Evolutionary conservation across 2,329 filamentous ascomycete species (phyloP), one percentile per base, ranked within the genome.

Genomic region (Fusarium zealandicum): DNA sequence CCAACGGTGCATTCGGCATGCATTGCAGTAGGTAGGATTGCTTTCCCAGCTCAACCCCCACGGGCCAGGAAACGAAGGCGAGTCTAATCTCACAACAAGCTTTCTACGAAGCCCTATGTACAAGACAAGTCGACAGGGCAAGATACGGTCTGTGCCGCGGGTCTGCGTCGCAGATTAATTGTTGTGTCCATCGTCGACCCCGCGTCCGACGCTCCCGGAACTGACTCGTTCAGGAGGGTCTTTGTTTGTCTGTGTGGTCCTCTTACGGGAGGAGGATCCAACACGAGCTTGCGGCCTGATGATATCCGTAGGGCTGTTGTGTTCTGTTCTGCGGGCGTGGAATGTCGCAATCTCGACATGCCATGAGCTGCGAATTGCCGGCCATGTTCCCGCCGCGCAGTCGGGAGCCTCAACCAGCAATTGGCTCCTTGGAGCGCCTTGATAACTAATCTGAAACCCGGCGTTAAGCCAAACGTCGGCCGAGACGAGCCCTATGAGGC

Each of bases 391-490:
- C 40, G 22, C 6, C 38, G 48, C 49, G 54, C 54, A 48, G 54
- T 28, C 43, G 51, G 43, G 32, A 16, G 14, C 18, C 17, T 36
- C 25, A 5, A 48, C 50, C 35, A 42, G 14, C 43, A 4, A n/a
- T 27, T 20, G 31, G 6, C 20, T 22, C 12, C 31, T 53, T 57
- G n/a, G n/a, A n/a, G n/a, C n/a, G n/a, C n/a, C n/a, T n/a, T 50
- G 56, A 59, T 59, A 50, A 32, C 54, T 36, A 51, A 61, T 62
- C 49, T 62, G 58, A 61, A 61, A 61, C 28, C 12, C 12, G 47
- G 52, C 11, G 27, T 62, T 59, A 36, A 51, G 31, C 10, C 42
- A 13, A 35, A 35, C n/a, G 25, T 46, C 31, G 43, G 43, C 43
- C 43, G 43, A 37, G 42, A 45, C 14, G 17, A 32, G 42, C 42